Evolutionary conservation across 208 protist species (phyloP), one percentile per base, ranked within the genome.

Genomic region (Wallacemonas sp.): DNA sequence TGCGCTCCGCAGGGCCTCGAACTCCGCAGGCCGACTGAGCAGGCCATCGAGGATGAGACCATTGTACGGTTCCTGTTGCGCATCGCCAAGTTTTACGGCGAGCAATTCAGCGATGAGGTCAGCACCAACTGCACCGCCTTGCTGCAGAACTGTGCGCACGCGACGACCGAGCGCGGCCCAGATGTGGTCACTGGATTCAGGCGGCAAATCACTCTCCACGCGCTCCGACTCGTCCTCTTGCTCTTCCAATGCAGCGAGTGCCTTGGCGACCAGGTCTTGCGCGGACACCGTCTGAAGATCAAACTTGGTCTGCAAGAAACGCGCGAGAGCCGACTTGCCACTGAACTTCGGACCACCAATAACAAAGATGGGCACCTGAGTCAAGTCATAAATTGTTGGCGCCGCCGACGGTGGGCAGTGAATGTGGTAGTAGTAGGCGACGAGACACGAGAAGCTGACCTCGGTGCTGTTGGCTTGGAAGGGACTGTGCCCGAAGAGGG

Each of bases 41-140:
- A 85, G 72, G 8, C 84, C 84, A 19, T 95, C 90, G 38, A 95
- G 71, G 3, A 95, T 62, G 45, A 95, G 38, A 6, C 86, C 82
- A 21, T 68, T 69, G 66, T 34, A 72, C 4, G 26, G 12, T 1
- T 75, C 75, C 2, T 12, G 9, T 51, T 70, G 66, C 41, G 83
- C 39, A 36, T 84, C 77, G 8, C 11, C 24, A 36, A 93, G 74
- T 54, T 80, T 69, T 30, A 91, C 49, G n/a, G 59, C 68, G 42
- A 89, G 72, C 19, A 95, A 47, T 39, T 86, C 66, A 2, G 71
- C 79, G 38, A 89, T 60, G n/a, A 79, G 24, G 0, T 62, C 56
- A 5, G 67, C 64, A 36, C 71, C 67, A 27, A 95, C 80, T 6
- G 82, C 36, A 24, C 70, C 64, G 33, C 89, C 89, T 17, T 33